A percentile compares a stretch with the other conserved stretches of the same genome.
phyloP scores from a whole-genome alignment of 495 filamentous ascomycete genomes.

The Talaromyces trachyspermus region DNA sequence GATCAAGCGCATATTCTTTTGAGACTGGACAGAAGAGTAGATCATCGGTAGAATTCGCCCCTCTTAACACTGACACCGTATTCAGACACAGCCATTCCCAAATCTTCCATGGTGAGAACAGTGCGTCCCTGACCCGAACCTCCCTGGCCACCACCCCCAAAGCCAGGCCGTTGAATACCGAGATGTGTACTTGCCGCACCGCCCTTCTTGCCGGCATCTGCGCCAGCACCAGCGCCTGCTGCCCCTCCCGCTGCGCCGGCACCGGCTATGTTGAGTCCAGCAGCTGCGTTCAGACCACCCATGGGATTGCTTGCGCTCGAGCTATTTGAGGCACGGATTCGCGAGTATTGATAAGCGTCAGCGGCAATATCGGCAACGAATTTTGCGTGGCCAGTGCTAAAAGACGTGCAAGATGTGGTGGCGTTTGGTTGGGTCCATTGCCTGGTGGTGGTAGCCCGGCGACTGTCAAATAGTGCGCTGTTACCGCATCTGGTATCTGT shows the following conservation, averaged over 20 bases:
- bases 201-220: constrained; percentile 65
- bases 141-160: constrained; percentile 85
- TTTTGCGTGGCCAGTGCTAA: constrained; percentile 91
- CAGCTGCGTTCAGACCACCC: constrained; percentile 73
- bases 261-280: constrained; percentile 53
- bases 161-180: constrained; percentile 85
- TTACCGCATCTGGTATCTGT: constrained; percentile 96
- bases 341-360: constrained; percentile 94
- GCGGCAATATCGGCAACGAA: constrained; percentile 97
- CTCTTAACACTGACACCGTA: constrained; percentile 96
- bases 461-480: constrained; percentile 93
- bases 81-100: constrained; percentile 94
- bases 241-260: constrained; percentile 48
- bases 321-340: constrained; percentile 86
- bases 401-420: constrained; percentile 80
- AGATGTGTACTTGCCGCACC: constrained; percentile 51
- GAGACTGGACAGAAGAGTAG: neutral
- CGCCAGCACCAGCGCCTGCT: constrained; percentile 57
- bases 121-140: constrained; percentile 80
- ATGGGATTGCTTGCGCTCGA: constrained; percentile 79
- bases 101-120: constrained; percentile 96
- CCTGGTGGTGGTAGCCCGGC: constrained; percentile 87
- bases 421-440: constrained; percentile 70
- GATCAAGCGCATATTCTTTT: neutral
- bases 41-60: constrained; percentile 91